phyloP scores from a whole-genome alignment of 306 rosid genomes.

The Lathyrus oleraceus region DNA sequence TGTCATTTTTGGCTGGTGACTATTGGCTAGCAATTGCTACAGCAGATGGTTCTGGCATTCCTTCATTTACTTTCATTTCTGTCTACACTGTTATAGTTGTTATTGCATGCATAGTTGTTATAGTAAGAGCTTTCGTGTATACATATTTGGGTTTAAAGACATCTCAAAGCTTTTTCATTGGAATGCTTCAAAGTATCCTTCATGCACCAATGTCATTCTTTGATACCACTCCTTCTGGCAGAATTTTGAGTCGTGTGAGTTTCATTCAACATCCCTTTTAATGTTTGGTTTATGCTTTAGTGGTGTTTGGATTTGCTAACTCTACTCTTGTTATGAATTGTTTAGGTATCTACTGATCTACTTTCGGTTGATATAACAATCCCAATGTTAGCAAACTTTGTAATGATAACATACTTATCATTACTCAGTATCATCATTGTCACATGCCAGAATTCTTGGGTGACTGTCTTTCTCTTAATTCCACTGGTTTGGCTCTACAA shows the following conservation, averaged over 20 bases:
- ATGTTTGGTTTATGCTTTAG: background rate
- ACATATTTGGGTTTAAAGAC: conserved; percentile 69
- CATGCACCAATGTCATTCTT: conserved; percentile 95
- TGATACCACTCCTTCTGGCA: conserved; percentile 92
- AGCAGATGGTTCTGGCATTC: conserved; percentile 42
- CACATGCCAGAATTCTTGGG: conserved; percentile 78
- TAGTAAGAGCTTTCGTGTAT: conserved; percentile 45
- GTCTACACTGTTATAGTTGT: conserved; percentile 61
- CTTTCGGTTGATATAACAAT: conserved; percentile 62
- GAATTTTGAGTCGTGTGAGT: conserved; percentile 85
- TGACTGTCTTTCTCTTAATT: conserved; percentile 65
- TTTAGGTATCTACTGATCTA: conserved; percentile 80
- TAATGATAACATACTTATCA: conserved; percentile 52
- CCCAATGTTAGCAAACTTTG: conserved; percentile 54
- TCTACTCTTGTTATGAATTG: conserved; percentile 17
- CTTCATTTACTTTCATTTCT: conserved; percentile 50
- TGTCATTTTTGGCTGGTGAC: conserved; percentile 57
- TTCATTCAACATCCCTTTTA: background rate
- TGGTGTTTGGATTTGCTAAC: background rate
- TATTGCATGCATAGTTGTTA: conserved; percentile 38
- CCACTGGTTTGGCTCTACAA: conserved; percentile 74
- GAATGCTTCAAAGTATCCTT: conserved; percentile 61
- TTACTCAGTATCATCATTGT: conserved; percentile 54
- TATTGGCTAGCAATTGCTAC: conserved; percentile 85
- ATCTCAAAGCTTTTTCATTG: conserved; percentile 63